Percentiles rank a stretch among this genome's conserved stretches.
These are phyloP conservation scores for Plasmodium sp. DNA, from an alignment of 169 alveolate species.

Conservation along the genomic window DNA sequence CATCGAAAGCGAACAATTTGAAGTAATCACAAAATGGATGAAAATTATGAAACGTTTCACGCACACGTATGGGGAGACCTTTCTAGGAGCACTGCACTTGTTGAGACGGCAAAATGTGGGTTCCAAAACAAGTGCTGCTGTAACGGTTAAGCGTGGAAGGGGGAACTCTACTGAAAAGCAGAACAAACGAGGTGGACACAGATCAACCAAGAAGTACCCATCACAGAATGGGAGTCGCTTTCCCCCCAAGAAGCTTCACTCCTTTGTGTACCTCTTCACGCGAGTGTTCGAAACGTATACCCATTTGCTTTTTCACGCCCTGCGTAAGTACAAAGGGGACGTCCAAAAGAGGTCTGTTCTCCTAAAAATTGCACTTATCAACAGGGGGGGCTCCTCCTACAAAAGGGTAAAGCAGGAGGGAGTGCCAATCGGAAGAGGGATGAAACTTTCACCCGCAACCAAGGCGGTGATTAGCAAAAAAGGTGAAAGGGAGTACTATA, in stretches of 20 bases:
- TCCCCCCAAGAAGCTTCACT: neutral
- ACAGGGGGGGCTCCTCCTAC: neutral
- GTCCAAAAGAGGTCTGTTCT: slow-evolving; percentile 1
- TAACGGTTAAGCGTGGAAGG: neutral
- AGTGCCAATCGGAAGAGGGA: neutral
- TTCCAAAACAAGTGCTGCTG: neutral
- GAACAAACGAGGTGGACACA: neutral
- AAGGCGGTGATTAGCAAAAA: neutral
- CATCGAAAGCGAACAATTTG: slow-evolving; percentile 5
- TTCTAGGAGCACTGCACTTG: neutral
- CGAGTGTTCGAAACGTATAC: neutral
- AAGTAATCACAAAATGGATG: slow-evolving; percentile 3
- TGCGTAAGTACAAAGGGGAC: neutral
- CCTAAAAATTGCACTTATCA: slow-evolving; percentile 13
- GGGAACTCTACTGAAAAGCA: neutral
- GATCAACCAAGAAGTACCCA: neutral
- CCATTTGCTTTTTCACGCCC: neutral
- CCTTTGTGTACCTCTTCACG: neutral
- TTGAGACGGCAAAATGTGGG: neutral
- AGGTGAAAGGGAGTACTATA: neutral
- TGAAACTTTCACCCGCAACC: neutral
- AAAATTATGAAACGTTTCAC: neutral
- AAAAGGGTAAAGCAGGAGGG: neutral
- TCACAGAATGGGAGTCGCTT: neutral
- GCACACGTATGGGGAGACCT: neutral